A percentile compares a stretch with the other conserved stretches of the same genome.
phyloP scores from a whole-genome alignment of 306 rosid species.

The Sindora glabra region DNA sequence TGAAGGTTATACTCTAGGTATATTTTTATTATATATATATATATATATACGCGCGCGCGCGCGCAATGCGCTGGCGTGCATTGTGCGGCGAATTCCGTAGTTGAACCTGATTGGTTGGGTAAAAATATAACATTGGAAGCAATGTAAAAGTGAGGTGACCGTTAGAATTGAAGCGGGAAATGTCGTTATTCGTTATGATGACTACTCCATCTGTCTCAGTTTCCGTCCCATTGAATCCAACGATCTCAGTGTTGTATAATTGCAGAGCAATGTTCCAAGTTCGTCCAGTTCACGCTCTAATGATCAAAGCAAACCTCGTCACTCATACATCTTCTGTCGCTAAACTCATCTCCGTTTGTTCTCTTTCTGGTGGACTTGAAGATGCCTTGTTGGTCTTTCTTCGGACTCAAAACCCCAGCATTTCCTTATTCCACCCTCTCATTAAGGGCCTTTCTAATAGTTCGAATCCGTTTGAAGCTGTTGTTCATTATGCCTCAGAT shows the following conservation, averaged over 20 bases:
- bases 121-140: no score
- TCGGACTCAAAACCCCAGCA: not conserved
- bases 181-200: constrained; percentile 17
- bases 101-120: no score
- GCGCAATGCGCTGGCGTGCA: no score
- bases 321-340: constrained; percentile 12
- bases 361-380: not conserved
- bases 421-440: constrained; percentile 12
- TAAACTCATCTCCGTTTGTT: constrained; percentile 23
- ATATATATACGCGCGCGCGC: no score
- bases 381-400: not conserved
- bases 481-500: constrained; percentile 27
- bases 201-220: not conserved
- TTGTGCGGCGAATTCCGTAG: no score
- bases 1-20: no score
- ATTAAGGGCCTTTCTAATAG: constrained; percentile 24
- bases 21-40: no score
- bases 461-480: constrained; percentile 23
- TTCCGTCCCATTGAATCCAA: constrained; percentile 5
- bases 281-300: constrained; percentile 40
- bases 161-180: not conserved
- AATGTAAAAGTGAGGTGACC: not conserved
- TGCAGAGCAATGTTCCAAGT: constrained; percentile 30
- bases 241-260: constrained; percentile 23
- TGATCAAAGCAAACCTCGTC: constrained; percentile 48